Conservation (phyloP, 148 eudicot species). For the Spergularia marina region DNA sequence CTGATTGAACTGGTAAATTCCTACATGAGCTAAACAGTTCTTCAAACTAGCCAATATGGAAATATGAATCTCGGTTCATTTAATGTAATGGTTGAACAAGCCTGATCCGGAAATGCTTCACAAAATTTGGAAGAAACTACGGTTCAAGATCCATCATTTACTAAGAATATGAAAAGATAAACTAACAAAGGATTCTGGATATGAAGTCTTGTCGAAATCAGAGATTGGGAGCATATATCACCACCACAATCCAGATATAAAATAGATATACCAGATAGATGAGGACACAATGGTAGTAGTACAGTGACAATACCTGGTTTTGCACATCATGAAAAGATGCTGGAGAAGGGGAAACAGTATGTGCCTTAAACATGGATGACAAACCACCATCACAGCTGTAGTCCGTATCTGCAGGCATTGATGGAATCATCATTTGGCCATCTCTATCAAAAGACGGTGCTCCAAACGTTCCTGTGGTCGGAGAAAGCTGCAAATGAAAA, state of each 20-base stretch:
- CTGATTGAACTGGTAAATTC: neutral
- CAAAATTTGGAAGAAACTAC: neutral
- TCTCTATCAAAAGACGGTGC: constrained; percentile 31
- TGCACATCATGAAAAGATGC: constrained; percentile 24
- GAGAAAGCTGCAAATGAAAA: constrained; percentile 39
- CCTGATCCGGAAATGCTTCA: neutral
- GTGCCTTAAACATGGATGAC: constrained; percentile 30
- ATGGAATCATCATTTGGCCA: constrained; percentile 31
- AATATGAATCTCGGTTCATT: neutral
- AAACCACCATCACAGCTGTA: constrained; percentile 32
- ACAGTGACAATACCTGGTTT: constrained; percentile 33
- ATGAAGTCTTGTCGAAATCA: neutral
- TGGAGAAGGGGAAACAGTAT: constrained; percentile 22
- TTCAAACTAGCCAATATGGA: neutral
- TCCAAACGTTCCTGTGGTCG: constrained; percentile 59
- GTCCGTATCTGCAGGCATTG: constrained; percentile 28
- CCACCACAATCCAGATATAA: neutral
- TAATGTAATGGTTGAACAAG: neutral
- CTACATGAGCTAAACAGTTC: neutral
- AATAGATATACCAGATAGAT: neutral
- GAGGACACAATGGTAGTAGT: neutral
- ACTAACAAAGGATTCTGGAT: neutral
- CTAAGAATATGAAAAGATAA: neutral
- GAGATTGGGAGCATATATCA: neutral
- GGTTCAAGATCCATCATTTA: neutral